Percentiles rank a stretch among this genome's conserved stretches.
Evolutionary conservation across 352 stramenopile species (phyloP).

Genomic region (Pythium rhizo-oryzae): DNA sequence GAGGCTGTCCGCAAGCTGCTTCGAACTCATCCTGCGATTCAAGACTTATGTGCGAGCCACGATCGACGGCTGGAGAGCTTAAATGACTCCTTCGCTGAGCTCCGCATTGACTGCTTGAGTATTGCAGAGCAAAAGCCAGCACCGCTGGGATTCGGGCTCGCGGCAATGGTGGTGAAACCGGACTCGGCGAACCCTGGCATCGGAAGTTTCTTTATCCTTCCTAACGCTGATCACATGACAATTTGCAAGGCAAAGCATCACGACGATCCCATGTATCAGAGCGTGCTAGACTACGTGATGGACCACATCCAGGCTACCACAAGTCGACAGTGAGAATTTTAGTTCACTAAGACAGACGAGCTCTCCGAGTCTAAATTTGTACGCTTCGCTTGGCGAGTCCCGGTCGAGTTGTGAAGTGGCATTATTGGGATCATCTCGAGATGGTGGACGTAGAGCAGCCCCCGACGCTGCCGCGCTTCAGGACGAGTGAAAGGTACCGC

Average conservation of each 20-base stretch:
- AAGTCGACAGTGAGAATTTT: neutral
- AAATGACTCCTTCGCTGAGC: conserved; percentile 66
- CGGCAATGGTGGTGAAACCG: conserved; percentile 75
- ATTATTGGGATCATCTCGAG: neutral
- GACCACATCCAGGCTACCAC: conserved; percentile 2
- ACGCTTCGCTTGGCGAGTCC: neutral
- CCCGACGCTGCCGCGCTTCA: conserved; percentile 8
- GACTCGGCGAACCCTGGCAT: conserved; percentile 75
- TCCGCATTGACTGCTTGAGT: conserved; percentile 76
- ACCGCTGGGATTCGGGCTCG: conserved; percentile 70
- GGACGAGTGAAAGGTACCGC: conserved; percentile 30
- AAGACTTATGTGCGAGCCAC: conserved; percentile 58
- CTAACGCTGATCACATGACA: conserved; percentile 80
- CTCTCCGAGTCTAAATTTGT: neutral
- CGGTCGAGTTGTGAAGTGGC: neutral
- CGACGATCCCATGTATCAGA: conserved; percentile 67
- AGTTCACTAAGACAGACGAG: neutral
- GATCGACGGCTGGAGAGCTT: conserved; percentile 63
- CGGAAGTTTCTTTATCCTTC: conserved; percentile 66
- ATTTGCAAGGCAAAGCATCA: conserved; percentile 82
- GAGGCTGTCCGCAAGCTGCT: conserved; percentile 72
- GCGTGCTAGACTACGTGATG: conserved; percentile 27
- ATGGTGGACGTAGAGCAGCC: conserved; percentile 2
- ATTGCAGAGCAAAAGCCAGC: conserved; percentile 62
- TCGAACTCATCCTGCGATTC: conserved; percentile 73